These are phyloP conservation scores for Juncus effusus DNA, from an alignment of 176 grass and related monocot species.

Conservation along the genomic window DNA sequence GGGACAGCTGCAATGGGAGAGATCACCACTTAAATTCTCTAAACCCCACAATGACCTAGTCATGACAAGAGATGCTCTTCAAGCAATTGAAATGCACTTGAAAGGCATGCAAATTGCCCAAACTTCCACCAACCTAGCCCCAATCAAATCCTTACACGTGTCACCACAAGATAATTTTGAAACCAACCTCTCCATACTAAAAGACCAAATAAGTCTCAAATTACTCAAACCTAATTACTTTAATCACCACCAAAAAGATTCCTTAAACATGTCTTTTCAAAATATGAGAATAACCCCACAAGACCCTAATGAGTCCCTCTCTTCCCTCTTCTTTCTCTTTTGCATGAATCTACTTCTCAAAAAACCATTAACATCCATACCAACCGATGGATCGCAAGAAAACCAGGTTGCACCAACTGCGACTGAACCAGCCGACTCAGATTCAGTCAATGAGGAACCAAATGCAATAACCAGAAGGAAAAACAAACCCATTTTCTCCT, in stretches of 20 bases:
- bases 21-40: slow-evolving; percentile 21
- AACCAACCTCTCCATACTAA: slow-evolving; percentile 29
- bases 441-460: slow-evolving; percentile 24
- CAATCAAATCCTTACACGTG: background rate
- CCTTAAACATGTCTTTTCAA: background rate
- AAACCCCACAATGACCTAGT: background rate
- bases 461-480: background rate
- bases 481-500: background rate
- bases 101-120: slow-evolving; percentile 66
- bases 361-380: slow-evolving; percentile 4
- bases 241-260: background rate
- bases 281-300: background rate
- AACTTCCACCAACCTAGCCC: background rate
- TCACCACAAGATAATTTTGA: background rate
- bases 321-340: slow-evolving; percentile 61
- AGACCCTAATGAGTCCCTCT: slow-evolving; percentile 26
- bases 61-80: slow-evolving; percentile 24
- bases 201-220: slow-evolving; percentile 51
- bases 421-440: slow-evolving; percentile 5
- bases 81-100: slow-evolving; percentile 51
- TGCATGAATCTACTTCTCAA: slow-evolving; percentile 45
- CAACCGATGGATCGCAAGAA: slow-evolving; percentile 1
- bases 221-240: slow-evolving; percentile 28
- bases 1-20: slow-evolving; percentile 62
- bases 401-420: slow-evolving; percentile 32